Evolutionary conservation across 2,329 filamentous ascomycete species (phyloP).

Genomic region (Fusarium praegraminearum): DNA sequence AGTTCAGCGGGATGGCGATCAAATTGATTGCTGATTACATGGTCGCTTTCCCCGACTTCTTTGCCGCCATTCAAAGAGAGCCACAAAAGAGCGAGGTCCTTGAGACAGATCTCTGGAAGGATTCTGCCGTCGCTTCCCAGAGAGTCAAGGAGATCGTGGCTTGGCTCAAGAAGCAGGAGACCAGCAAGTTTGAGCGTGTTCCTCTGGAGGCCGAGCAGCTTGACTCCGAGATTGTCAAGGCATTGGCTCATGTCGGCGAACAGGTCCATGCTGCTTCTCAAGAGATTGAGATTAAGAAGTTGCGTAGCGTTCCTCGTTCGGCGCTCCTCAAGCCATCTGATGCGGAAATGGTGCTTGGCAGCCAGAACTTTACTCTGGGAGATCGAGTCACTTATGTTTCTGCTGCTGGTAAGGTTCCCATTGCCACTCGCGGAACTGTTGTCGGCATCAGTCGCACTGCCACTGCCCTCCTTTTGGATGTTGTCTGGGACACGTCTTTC

Average conservation of each 20-base stretch:
- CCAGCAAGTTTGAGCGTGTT: conserved; percentile 94
- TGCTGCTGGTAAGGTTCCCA: conserved; percentile 93
- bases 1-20: conserved; percentile 89
- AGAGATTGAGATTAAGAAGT: conserved; percentile 71
- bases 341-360: conserved; percentile 90
- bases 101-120: conserved; percentile 87
- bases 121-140: conserved; percentile 74
- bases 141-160: conserved; percentile 93
- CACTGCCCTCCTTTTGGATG: conserved; percentile 83
- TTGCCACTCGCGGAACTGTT: conserved; percentile 92
- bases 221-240: conserved; percentile 87
- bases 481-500: conserved; percentile 94
- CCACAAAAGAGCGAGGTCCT: conserved; percentile 86
- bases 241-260: conserved; percentile 83
- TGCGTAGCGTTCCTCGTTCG: conserved; percentile 85
- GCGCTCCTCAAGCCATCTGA: conserved; percentile 94
- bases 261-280: conserved; percentile 64
- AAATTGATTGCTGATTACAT: conserved; percentile 88
- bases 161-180: conserved; percentile 93
- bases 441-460: conserved; percentile 91
- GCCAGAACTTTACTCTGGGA: conserved; percentile 85
- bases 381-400: conserved; percentile 94
- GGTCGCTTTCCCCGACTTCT: conserved; percentile 94
- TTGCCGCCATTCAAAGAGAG: conserved; percentile 86
- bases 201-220: conserved; percentile 96